These are phyloP conservation scores for Curvularia hawaiiensis DNA, from an alignment of 2,329 filamentous ascomycete genomes.

Conservation along the genomic window DNA sequence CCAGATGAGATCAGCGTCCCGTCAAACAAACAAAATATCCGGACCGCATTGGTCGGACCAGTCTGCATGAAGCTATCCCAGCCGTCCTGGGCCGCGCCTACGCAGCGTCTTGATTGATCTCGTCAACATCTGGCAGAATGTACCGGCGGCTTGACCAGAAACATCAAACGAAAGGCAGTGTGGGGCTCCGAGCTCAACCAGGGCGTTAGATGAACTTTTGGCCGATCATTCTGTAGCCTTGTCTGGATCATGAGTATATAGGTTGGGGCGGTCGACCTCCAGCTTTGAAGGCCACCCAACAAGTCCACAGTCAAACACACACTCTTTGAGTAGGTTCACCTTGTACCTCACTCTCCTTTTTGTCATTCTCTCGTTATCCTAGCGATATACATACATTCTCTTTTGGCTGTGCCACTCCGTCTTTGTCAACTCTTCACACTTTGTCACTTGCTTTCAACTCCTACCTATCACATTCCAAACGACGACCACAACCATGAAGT, in stretches of 20 bases:
- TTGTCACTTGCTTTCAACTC: neutral
- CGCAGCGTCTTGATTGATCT: constrained; percentile 13
- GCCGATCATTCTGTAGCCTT: constrained; percentile 13
- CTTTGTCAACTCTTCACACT: constrained; percentile 1
- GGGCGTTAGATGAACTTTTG: constrained; percentile 15
- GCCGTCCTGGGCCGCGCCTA: constrained; percentile 9
- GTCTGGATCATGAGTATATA: constrained; percentile 16
- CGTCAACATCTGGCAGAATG: constrained; percentile 12
- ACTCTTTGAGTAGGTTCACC: constrained; percentile 11
- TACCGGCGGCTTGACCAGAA: constrained; percentile 8
- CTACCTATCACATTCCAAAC: neutral
- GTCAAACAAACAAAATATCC: constrained; percentile 6
- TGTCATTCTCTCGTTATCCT: constrained; percentile 17
- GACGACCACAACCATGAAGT: constrained; percentile 25
- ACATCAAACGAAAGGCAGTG: constrained; percentile 18
- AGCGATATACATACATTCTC: constrained; percentile 20
- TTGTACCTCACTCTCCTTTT: constrained; percentile 9
- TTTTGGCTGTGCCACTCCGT: constrained; percentile 22
- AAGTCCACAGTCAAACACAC: constrained; percentile 13
- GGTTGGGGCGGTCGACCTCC: neutral
- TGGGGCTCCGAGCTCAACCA: constrained; percentile 5
- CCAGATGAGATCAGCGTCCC: constrained; percentile 16
- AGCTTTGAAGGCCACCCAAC: constrained; percentile 11
- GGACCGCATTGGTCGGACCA: constrained; percentile 7
- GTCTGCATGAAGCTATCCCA: constrained; percentile 5